These are phyloP conservation scores for Fonsecaea pugnacius DNA, from an alignment of 2,329 filamentous ascomycete genomes.

Conservation along the genomic window DNA sequence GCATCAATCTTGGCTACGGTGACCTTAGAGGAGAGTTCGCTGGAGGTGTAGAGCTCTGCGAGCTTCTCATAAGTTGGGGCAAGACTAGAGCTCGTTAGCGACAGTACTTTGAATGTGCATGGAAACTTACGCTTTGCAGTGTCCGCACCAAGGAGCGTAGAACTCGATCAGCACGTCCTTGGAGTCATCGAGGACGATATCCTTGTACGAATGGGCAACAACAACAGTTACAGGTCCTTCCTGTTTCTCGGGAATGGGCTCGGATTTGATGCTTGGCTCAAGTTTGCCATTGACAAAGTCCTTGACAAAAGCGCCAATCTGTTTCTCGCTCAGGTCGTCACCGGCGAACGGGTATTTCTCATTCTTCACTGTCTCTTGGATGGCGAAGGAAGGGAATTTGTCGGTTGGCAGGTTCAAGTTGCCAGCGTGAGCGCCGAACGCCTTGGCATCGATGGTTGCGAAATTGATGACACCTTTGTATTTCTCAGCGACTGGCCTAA, in stretches of 20 bases:
- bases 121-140: slow-evolving; percentile 65
- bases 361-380: slow-evolving; percentile 94
- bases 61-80: slow-evolving; percentile 71
- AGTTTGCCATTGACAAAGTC: slow-evolving; percentile 85
- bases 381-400: slow-evolving; percentile 96
- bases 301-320: slow-evolving; percentile 80
- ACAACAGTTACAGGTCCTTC: slow-evolving; percentile 85
- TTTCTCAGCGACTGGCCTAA: slow-evolving; percentile 88
- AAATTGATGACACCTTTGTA: slow-evolving; percentile 96
- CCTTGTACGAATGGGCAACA: slow-evolving; percentile 91
- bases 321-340: slow-evolving; percentile 73
- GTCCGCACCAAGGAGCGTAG: slow-evolving; percentile 85
- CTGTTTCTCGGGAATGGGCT: slow-evolving; percentile 91
- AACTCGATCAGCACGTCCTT: slow-evolving; percentile 99
- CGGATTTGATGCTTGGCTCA: slow-evolving; percentile 96
- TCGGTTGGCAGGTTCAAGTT: slow-evolving; percentile 97
- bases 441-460: slow-evolving; percentile 92
- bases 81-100: slow-evolving; percentile 48
- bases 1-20: slow-evolving; percentile 90
- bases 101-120: neutral
- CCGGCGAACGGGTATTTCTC: slow-evolving; percentile 93
- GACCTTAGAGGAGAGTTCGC: slow-evolving; percentile 62
- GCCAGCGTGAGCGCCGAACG: slow-evolving; percentile 89
- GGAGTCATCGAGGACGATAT: slow-evolving; percentile 85
- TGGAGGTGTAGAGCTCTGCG: slow-evolving; percentile 58